Conservation (phyloP, 208 protist species). For the Leptomonas pyrrhocoris region DNA sequence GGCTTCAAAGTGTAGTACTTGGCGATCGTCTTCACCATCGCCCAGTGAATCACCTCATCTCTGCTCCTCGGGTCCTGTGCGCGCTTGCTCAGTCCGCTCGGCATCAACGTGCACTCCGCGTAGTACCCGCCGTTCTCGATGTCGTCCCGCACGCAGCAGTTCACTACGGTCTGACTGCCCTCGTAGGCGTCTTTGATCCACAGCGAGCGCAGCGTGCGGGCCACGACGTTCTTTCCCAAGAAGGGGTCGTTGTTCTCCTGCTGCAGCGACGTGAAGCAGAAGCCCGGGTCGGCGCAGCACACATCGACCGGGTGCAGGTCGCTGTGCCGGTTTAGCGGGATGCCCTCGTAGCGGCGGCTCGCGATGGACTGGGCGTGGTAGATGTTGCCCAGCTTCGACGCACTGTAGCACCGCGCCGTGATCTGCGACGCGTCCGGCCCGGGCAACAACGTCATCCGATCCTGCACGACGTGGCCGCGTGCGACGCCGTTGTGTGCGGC, state of each 20-base stretch:
- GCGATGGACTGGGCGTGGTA: conserved; percentile 81
- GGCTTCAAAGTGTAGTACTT: conserved; percentile 72
- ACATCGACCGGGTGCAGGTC: conserved; percentile 72
- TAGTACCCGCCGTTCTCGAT: conserved; percentile 79
- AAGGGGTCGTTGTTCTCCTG: conserved; percentile 42
- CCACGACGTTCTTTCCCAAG: conserved; percentile 51
- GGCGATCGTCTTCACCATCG: conserved; percentile 81
- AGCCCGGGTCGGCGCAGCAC: conserved; percentile 70
- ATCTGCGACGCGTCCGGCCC: conserved; percentile 45
- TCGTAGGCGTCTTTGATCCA: conserved; percentile 77
- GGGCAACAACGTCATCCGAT: conserved; percentile 68
- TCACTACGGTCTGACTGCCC: conserved; percentile 76
- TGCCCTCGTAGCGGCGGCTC: conserved; percentile 70
- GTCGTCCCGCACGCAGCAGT: conserved; percentile 70
- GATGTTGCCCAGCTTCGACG: conserved; percentile 84
- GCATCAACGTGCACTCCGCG: conserved; percentile 72
- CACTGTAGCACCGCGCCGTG: conserved; percentile 77
- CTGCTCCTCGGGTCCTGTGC: conserved; percentile 58
- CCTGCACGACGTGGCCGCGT: conserved; percentile 56
- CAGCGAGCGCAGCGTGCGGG: conserved; percentile 65
- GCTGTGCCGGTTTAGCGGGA: conserved; percentile 60
- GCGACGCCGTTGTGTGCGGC: conserved; percentile 75
- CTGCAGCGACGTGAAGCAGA: conserved; percentile 63
- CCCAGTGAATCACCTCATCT: conserved; percentile 77
- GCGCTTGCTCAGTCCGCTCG: conserved; percentile 61